These are phyloP conservation scores for Calvatia gigantea DNA, from an alignment of 768 basidiomycete species.

Conservation along the genomic window DNA sequence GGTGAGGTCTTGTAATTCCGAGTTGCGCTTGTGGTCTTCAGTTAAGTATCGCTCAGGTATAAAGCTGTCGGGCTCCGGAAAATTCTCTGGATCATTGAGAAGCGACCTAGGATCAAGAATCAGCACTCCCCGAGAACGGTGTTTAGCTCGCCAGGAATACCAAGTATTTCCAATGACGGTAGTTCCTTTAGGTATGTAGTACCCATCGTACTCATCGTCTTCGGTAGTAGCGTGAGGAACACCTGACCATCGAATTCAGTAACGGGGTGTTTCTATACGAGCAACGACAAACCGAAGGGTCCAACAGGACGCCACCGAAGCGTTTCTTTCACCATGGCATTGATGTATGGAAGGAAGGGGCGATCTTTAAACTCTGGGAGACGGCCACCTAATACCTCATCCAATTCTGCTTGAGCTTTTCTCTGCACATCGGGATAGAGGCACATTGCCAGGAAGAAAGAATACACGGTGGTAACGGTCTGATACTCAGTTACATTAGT, in stretches of 20 bases:
- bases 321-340: constrained; percentile 22
- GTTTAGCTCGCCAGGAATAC: no score
- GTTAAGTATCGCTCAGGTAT: constrained; percentile 26
- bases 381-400: constrained; percentile 27
- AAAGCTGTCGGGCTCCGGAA: constrained; percentile 22
- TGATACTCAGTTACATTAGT: constrained; percentile 1
- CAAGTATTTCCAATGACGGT: constrained; percentile 15
- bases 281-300: constrained; percentile 20
- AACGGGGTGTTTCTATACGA: no score
- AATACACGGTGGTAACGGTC: constrained; percentile 21
- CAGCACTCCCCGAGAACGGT: no score
- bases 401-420: constrained; percentile 33
- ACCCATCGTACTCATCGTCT: constrained; percentile 13
- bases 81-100: constrained; percentile 21
- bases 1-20: constrained; percentile 18
- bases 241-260: no score
- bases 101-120: no score
- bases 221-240: not conserved
- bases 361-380: constrained; percentile 23
- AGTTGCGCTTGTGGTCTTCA: constrained; percentile 20
- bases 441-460: constrained; percentile 24
- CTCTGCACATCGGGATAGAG: constrained; percentile 23
- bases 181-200: constrained; percentile 16
- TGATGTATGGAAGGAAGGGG: constrained; percentile 20
- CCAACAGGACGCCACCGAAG: constrained; percentile 22